phyloP scores from a whole-genome alignment of 306 rosid species.

The Elaeagnus macrophylla region DNA sequence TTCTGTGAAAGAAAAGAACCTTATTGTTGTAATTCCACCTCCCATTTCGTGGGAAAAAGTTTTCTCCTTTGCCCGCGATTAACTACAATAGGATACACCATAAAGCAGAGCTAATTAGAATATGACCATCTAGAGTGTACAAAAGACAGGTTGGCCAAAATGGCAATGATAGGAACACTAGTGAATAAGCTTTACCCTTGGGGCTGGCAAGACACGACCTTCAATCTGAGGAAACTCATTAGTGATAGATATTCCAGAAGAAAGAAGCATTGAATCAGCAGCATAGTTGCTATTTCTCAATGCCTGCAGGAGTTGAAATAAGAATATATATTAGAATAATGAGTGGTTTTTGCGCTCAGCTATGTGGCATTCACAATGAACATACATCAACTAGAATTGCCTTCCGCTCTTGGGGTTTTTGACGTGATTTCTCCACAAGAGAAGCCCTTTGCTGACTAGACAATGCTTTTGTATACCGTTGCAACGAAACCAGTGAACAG shows the following conservation, averaged over 20 bases:
- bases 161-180: neutral
- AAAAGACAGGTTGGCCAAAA: slow-evolving; percentile 1
- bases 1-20: too few relatives aligned
- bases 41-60: slow-evolving; percentile 23
- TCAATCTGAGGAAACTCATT: slow-evolving; percentile 16
- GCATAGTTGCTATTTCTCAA: slow-evolving; percentile 24
- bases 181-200: slow-evolving; percentile 19
- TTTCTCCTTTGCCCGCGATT: slow-evolving; percentile 15
- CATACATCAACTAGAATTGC: slow-evolving; percentile 22
- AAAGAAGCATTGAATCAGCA: slow-evolving; percentile 31
- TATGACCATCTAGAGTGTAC: neutral
- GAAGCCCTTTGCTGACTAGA: slow-evolving; percentile 35
- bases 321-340: too few relatives aligned
- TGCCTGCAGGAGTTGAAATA: slow-evolving; percentile 24
- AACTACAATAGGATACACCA: slow-evolving; percentile 21
- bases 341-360: too few relatives aligned
- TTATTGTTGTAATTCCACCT: too few relatives aligned
- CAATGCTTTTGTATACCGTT: slow-evolving; percentile 40
- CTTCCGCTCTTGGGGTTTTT: slow-evolving; percentile 30
- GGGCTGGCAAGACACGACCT: slow-evolving; percentile 34
- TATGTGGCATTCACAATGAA: neutral
- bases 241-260: slow-evolving; percentile 26
- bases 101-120: neutral
- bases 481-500: slow-evolving; percentile 34
- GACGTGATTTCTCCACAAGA: slow-evolving; percentile 34